Percentiles rank a stretch among this genome's conserved stretches.
Evolutionary conservation across 768 basidiomycete species (phyloP).

Genomic region (Inosperma sp.): DNA sequence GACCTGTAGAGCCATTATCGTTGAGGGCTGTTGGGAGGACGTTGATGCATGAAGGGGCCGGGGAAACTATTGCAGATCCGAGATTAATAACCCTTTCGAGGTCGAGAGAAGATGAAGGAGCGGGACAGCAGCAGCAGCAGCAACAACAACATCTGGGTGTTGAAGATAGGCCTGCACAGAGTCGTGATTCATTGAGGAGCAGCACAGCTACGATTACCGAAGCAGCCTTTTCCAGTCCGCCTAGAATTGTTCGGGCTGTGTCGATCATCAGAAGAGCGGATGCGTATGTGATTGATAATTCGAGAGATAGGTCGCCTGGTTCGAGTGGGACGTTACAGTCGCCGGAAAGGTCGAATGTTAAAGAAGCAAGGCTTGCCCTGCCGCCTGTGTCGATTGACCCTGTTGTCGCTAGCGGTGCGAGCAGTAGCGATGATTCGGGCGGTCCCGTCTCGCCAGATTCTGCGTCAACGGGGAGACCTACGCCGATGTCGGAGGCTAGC

Average conservation of each 20-base stretch:
- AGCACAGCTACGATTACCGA: constrained; percentile 45
- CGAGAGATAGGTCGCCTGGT: no score
- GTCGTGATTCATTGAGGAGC: constrained; percentile 44
- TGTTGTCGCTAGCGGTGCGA: no score
- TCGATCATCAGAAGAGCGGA: neutral
- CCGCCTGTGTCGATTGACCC: no score
- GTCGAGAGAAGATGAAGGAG: neutral
- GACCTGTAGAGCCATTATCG: no score
- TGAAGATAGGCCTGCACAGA: constrained; percentile 18
- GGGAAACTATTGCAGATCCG: neutral
- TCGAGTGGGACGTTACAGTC: no score
- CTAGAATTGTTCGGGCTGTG: constrained; percentile 36
- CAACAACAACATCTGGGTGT: neutral
- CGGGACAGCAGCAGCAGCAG: neutral
- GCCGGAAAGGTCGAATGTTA: no score
- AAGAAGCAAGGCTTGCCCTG: no score
- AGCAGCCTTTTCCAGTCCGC: constrained; percentile 35
- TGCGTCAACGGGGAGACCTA: constrained; percentile 37
- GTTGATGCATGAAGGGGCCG: neutral
- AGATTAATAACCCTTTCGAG: neutral
- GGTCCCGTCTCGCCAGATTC: constrained; percentile 37
- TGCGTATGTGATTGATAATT: no score
- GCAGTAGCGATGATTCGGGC: neutral
- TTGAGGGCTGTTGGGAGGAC: constrained; percentile 7
- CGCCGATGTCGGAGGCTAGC: constrained; percentile 9